Evolutionary conservation across 306 rosid species (phyloP).

Genomic region (Alnus rubra): DNA sequence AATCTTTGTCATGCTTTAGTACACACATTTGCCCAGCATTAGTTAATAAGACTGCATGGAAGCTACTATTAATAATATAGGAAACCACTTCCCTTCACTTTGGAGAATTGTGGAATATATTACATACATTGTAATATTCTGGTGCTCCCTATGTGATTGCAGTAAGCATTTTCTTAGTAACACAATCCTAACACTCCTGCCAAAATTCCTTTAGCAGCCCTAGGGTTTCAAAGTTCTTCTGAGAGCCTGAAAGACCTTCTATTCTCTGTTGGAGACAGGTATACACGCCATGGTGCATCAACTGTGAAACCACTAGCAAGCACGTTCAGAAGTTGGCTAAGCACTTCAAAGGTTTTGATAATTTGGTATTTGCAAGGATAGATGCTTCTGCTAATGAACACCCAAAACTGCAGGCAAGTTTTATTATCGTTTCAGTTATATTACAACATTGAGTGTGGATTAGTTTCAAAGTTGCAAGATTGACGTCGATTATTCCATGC

Average conservation of each 20-base stretch:
- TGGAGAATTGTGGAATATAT: background rate
- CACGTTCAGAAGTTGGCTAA: slow-evolving; percentile 86
- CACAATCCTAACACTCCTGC: background rate
- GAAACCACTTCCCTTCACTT: slow-evolving; percentile 1
- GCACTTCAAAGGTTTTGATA: slow-evolving; percentile 75
- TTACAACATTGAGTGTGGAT: background rate
- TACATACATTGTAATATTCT: background rate
- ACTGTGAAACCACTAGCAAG: slow-evolving; percentile 76
- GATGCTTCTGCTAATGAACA: slow-evolving; percentile 87
- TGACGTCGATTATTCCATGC: background rate
- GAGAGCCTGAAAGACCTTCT: slow-evolving; percentile 8
- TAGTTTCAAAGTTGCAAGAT: background rate
- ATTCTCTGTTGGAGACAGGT: slow-evolving; percentile 55
- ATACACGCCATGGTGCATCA: slow-evolving; percentile 85
- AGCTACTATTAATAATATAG: background rate
- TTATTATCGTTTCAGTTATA: background rate
- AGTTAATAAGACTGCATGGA: background rate
- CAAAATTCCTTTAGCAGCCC: background rate
- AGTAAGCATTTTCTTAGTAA: background rate
- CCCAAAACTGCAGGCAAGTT: slow-evolving; percentile 75
- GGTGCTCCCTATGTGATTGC: background rate
- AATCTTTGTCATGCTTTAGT: background rate
- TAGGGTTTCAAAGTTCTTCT: background rate
- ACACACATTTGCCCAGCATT: background rate
- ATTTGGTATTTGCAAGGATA: slow-evolving; percentile 62